phyloP scores from a whole-genome alignment of 768 basidiomycete genomes.

The Agaricus blazei region DNA sequence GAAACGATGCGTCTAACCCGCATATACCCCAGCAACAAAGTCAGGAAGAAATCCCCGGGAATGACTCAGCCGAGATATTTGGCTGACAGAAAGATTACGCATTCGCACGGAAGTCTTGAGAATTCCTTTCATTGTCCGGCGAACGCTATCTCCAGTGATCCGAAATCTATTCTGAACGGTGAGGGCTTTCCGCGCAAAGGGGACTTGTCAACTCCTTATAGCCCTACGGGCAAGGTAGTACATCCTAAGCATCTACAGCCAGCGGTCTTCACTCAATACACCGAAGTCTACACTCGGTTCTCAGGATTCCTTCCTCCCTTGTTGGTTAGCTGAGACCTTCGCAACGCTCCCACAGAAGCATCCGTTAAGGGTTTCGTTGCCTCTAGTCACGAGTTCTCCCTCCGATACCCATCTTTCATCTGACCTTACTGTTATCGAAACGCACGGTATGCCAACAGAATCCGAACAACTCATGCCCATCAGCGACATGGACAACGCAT shows the following conservation, averaged over 20 bases:
- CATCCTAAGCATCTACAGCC: not conserved
- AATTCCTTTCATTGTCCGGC: no score
- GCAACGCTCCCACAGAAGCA: conserved; percentile 38
- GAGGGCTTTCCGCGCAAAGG: not conserved
- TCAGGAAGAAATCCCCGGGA: not conserved
- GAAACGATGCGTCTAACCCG: conserved; percentile 41
- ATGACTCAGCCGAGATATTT: not conserved
- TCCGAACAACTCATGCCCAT: not conserved
- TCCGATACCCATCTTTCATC: not conserved
- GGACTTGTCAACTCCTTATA: not conserved
- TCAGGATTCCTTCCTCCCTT: conserved; percentile 34
- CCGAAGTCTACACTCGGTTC: conserved; percentile 13
- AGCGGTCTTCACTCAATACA: not conserved
- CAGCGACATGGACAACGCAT: not conserved
- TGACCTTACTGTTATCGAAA: conserved; percentile 3
- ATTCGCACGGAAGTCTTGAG: no score
- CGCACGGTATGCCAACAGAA: not conserved
- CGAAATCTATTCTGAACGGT: not conserved
- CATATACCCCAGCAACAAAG: conserved; percentile 11
- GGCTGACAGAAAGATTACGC: not conserved
- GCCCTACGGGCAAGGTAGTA: not conserved
- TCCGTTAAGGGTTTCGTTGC: conserved; percentile 41
- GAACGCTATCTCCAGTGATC: not conserved
- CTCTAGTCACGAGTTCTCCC: conserved; percentile 9
- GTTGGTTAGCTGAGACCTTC: conserved; percentile 54